Conservation (phyloP, 2,329 filamentous ascomycete genomes). For the Thielaviopsis musarum region DNA sequence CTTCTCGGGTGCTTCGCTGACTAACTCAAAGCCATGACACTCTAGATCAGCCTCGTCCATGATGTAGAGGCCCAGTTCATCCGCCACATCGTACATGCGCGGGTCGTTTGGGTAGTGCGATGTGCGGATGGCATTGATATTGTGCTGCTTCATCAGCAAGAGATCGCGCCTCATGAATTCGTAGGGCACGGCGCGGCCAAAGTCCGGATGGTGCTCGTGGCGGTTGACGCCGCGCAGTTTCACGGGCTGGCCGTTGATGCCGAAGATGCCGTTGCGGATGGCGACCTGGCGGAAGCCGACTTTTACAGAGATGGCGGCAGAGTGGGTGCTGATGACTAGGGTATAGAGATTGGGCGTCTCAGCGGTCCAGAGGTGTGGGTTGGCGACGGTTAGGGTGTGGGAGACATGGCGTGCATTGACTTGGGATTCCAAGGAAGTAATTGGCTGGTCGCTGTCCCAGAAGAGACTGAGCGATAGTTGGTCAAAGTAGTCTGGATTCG, state of each 20-base stretch:
- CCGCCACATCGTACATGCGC: constrained; percentile 41
- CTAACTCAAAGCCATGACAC: constrained; percentile 31
- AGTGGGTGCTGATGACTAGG: constrained; percentile 22
- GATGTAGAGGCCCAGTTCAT: constrained; percentile 47
- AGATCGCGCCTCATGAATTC: constrained; percentile 45
- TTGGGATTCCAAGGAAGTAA: constrained; percentile 16
- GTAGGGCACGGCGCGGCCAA: constrained; percentile 44
- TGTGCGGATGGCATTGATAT: constrained; percentile 53
- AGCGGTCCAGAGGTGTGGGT: constrained; percentile 50
- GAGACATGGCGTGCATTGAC: too few relatives aligned
- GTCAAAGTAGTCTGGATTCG: constrained; percentile 19
- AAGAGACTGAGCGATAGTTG: constrained; percentile 18
- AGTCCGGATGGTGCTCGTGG: constrained; percentile 50
- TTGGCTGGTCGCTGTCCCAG: constrained; percentile 18
- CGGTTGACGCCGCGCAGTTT: constrained; percentile 53
- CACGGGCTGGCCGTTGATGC: constrained; percentile 47
- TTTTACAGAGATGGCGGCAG: constrained; percentile 23
- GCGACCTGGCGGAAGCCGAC: constrained; percentile 49
- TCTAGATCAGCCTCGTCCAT: constrained; percentile 41
- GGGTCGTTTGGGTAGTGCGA: constrained; percentile 50
- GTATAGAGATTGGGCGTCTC: constrained; percentile 49
- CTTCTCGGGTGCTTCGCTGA: constrained; percentile 21
- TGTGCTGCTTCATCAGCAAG: constrained; percentile 48
- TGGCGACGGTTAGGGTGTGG: constrained; percentile 26
- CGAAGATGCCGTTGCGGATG: constrained; percentile 42